Conservation (phyloP, 192 early-diverging fungal species). For the Coemansia sp. region DNA sequence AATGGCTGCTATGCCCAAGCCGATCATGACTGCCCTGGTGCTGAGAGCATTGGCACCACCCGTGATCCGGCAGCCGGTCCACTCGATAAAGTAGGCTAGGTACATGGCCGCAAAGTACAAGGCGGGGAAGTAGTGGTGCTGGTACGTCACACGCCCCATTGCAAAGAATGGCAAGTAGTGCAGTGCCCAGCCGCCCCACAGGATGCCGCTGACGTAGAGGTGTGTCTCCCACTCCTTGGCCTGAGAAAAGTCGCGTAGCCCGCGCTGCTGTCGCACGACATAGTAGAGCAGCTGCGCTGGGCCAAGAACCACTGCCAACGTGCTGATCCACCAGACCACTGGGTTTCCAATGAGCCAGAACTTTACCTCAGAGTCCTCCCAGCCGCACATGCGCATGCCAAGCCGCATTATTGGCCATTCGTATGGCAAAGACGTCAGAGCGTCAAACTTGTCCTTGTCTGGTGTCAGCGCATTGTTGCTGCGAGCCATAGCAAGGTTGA, state of each 20-base stretch:
- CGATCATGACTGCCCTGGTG: slow-evolving; percentile 5
- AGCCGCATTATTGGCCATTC: slow-evolving; percentile 88
- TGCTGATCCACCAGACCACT: slow-evolving; percentile 82
- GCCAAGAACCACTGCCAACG: slow-evolving; percentile 41
- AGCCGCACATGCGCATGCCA: slow-evolving; percentile 92
- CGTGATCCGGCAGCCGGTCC: slow-evolving; percentile 55
- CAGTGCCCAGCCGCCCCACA: slow-evolving; percentile 84
- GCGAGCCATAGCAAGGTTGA: slow-evolving; percentile 95
- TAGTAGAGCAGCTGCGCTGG: slow-evolving; percentile 27
- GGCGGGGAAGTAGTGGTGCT: slow-evolving; percentile 97
- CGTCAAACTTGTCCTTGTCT: slow-evolving; percentile 88
- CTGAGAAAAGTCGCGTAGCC: slow-evolving; percentile 11
- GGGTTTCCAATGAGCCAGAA: slow-evolving; percentile 94
- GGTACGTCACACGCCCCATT: slow-evolving; percentile 94
- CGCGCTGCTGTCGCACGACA: slow-evolving; percentile 61
- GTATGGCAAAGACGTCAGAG: slow-evolving; percentile 53
- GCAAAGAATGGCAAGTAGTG: slow-evolving; percentile 94
- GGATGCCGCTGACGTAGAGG: slow-evolving; percentile 64
- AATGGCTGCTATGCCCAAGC: slow-evolving; percentile 37
- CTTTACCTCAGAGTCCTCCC: slow-evolving; percentile 82
- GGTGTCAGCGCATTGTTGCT: slow-evolving; percentile 94
- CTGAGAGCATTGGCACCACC: slow-evolving; percentile 7
- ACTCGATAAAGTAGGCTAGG: slow-evolving; percentile 73
- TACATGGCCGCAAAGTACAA: slow-evolving; percentile 90
- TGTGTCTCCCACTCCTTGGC: slow-evolving; percentile 68